A percentile compares a stretch with the other conserved stretches of the same genome.
These are phyloP conservation scores for Aschersonia sp. DNA, from an alignment of 2,329 filamentous ascomycete genomes.

Conservation along the genomic window DNA sequence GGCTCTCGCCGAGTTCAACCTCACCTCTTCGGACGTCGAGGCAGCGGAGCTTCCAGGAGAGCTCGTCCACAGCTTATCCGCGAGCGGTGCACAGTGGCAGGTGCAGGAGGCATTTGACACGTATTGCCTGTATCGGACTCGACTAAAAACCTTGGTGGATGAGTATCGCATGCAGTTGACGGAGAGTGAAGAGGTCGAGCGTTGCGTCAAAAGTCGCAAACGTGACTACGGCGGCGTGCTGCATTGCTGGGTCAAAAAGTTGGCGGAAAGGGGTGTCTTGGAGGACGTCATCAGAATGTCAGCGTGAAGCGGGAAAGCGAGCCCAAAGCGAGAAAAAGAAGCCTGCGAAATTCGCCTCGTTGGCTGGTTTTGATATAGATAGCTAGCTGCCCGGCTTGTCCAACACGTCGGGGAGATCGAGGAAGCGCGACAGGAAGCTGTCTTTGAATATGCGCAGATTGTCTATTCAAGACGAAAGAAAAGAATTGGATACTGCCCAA, in stretches of 20 bases:
- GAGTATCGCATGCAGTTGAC: slow-evolving; percentile 34
- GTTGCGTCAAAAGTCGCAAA: slow-evolving; percentile 38
- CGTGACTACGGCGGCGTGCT: slow-evolving; percentile 58
- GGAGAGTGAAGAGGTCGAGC: slow-evolving; percentile 30
- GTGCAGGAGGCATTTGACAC: slow-evolving; percentile 17
- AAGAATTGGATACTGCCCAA: no score
- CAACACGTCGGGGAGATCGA: no score
- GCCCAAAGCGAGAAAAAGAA: no score
- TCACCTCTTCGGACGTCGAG: slow-evolving; percentile 12
- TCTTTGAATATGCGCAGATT: no score
- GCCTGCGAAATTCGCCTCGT: no score
- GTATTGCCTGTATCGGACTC: slow-evolving; percentile 21
- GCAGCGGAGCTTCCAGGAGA: slow-evolving; percentile 7
- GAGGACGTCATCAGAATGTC: slow-evolving; percentile 20
- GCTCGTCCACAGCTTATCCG: slow-evolving; percentile 6
- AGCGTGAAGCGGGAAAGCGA: slow-evolving; percentile 1
- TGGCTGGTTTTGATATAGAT: no score
- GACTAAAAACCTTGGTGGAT: slow-evolving; percentile 25
- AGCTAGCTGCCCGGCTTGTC: no score
- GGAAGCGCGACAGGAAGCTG: no score
- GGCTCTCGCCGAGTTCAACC: slow-evolving; percentile 16
- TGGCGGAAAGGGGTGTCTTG: slow-evolving; percentile 53
- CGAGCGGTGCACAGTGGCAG: slow-evolving; percentile 1
- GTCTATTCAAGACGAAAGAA: no score
- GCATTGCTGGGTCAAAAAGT: slow-evolving; percentile 51